Evolutionary conservation across 2,329 filamentous ascomycete species (phyloP).

Genomic region (Cercospora janseana): DNA sequence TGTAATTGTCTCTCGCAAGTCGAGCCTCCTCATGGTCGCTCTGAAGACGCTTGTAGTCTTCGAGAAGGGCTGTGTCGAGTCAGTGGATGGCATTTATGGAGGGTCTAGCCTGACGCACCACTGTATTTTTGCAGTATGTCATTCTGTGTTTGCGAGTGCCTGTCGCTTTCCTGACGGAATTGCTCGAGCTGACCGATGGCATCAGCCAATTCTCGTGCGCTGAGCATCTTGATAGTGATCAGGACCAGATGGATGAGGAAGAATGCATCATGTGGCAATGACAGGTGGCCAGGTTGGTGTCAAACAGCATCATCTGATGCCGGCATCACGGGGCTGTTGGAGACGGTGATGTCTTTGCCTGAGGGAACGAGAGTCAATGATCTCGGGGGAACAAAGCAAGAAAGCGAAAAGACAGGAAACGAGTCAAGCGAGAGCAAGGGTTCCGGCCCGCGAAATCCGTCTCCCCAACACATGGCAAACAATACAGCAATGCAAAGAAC

Average conservation of each 20-base stretch:
- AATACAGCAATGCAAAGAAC: too few relatives aligned
- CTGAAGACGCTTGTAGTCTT: conserved; percentile 55
- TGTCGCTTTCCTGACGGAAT: conserved; percentile 24
- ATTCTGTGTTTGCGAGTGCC: conserved; percentile 28
- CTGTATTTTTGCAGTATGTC: conserved; percentile 42
- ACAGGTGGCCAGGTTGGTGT: too few relatives aligned
- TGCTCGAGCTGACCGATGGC: conserved; percentile 25
- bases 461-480: too few relatives aligned
- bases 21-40: conserved; percentile 59
- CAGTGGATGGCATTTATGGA: not conserved
- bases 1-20: conserved; percentile 55
- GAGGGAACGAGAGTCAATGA: too few relatives aligned
- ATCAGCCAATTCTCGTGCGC: conserved; percentile 23
- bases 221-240: conserved; percentile 19
- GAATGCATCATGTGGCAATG: too few relatives aligned
- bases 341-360: too few relatives aligned
- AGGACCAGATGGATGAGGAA: not conserved
- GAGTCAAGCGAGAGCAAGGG: too few relatives aligned
- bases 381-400: too few relatives aligned
- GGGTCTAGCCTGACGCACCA: not conserved
- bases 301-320: too few relatives aligned
- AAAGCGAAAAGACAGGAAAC: too few relatives aligned
- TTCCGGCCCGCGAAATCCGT: too few relatives aligned
- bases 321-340: too few relatives aligned
- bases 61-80: conserved; percentile 41